Percentiles rank a stretch among this genome's conserved stretches.
Conservation (phyloP, 495 filamentous ascomycete genomes). For the Rostrohypoxylon terebratum region DNA sequence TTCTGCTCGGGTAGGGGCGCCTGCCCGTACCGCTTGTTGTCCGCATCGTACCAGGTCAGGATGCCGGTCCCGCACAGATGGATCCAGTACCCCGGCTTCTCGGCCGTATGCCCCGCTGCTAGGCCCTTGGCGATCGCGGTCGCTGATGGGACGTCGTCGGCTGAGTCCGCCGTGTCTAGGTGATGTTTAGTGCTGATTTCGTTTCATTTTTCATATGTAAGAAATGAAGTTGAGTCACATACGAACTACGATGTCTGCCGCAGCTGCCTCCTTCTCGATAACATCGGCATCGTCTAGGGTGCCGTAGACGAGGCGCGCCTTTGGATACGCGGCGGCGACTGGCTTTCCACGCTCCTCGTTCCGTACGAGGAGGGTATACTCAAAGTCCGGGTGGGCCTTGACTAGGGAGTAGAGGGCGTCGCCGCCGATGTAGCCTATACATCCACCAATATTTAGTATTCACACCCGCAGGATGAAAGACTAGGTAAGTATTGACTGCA, state of each 20-base stretch:
- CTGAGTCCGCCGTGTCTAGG: constrained; percentile 61
- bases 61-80: constrained; percentile 62
- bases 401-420: constrained; percentile 71
- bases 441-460: neutral
- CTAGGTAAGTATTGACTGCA: no score
- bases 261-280: constrained; percentile 67
- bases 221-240: constrained; percentile 43
- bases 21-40: constrained; percentile 56
- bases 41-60: constrained; percentile 58
- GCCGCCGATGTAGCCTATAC: constrained; percentile 79
- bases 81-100: constrained; percentile 62
- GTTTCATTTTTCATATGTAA: neutral
- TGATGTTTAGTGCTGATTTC: neutral
- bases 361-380: constrained; percentile 74
- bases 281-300: constrained; percentile 66
- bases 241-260: constrained; percentile 76
- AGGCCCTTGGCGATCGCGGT: constrained; percentile 60
- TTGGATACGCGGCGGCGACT: constrained; percentile 69
- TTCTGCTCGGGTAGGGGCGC: constrained; percentile 52
- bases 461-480: neutral
- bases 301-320: constrained; percentile 65
- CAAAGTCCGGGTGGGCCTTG: constrained; percentile 74
- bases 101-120: constrained; percentile 56
- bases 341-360: constrained; percentile 71
- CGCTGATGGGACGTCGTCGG: constrained; percentile 57